Percentiles rank a stretch among this genome's conserved stretches.
Conservation (phyloP, 306 rosid genomes). For the Castanospermum australe region DNA sequence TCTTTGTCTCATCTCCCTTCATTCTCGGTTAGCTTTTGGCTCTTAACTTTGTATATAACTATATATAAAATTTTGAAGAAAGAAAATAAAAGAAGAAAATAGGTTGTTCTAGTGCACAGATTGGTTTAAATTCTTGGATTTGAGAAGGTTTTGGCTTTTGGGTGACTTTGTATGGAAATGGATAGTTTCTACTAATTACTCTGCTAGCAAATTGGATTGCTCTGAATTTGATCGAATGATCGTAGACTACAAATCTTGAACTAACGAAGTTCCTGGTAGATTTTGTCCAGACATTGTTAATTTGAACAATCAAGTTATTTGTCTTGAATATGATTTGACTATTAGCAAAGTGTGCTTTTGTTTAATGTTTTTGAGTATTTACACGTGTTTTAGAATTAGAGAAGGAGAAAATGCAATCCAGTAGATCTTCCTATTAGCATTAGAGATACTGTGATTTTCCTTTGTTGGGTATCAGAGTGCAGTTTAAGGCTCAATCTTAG, state of each 20-base stretch:
- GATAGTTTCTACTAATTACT: background rate
- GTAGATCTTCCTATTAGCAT: constrained; percentile 5
- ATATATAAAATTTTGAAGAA: background rate
- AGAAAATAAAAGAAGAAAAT: background rate
- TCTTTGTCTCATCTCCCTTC: background rate
- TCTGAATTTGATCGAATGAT: constrained; percentile 5
- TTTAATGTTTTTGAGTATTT: constrained; percentile 12
- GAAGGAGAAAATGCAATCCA: background rate
- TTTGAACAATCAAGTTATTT: constrained; percentile 2
- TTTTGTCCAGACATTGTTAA: background rate
- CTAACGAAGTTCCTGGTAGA: background rate
- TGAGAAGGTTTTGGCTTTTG: background rate
- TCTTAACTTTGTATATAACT: background rate
- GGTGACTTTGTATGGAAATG: background rate
- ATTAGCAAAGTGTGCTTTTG: background rate
- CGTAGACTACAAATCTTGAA: background rate
- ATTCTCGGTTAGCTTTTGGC: background rate
- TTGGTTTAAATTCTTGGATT: constrained; percentile 19
- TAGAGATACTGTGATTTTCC: background rate
- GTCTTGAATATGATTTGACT: background rate
- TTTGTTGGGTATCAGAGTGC: constrained; percentile 1
- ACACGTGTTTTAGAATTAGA: background rate
- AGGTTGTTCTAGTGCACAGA: background rate
- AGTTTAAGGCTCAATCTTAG: background rate
- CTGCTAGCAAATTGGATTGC: background rate